These are phyloP conservation scores for Scutellaria galericulata DNA, from an alignment of 257 asterid species.

Conservation along the genomic window DNA sequence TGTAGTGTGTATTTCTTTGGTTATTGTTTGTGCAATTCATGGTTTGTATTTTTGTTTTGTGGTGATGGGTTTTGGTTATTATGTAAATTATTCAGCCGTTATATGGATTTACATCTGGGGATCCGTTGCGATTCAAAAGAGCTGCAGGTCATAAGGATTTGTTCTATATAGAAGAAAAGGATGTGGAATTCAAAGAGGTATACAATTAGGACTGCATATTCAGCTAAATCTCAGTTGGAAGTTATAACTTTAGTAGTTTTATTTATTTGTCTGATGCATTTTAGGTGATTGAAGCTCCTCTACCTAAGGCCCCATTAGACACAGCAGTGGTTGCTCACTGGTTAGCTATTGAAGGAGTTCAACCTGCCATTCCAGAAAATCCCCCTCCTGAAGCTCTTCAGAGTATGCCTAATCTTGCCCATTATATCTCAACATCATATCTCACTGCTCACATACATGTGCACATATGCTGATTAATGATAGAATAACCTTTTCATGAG, in stretches of 20 bases:
- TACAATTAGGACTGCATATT: conserved; percentile 28
- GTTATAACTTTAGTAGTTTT: conserved; percentile 15
- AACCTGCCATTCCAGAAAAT: conserved; percentile 97
- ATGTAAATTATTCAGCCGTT: conserved; percentile 60
- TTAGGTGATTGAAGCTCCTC: conserved; percentile 95
- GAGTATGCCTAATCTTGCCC: conserved; percentile 40
- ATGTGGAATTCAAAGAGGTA: conserved; percentile 95
- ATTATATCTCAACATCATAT: conserved; percentile 15
- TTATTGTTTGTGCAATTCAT: not conserved
- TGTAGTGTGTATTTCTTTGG: not conserved
- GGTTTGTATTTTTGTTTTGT: not conserved
- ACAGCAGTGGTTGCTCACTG: conserved; percentile 83
- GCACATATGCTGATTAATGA: not conserved
- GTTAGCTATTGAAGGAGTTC: conserved; percentile 95
- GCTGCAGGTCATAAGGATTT: conserved; percentile 95
- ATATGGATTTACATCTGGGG: conserved; percentile 93
- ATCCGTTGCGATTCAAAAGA: conserved; percentile 82
- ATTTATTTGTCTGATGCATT: conserved; percentile 27
- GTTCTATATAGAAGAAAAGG: conserved; percentile 85
- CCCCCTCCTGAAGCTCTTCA: conserved; percentile 87
- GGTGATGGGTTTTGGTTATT: conserved; percentile 33
- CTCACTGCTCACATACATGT: not conserved
- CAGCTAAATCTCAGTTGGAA: not conserved
- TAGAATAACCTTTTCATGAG: not conserved
- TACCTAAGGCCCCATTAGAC: conserved; percentile 91